phyloP scores from a whole-genome alignment of 2,329 filamentous ascomycete genomes.

The Xylaria sp. region DNA sequence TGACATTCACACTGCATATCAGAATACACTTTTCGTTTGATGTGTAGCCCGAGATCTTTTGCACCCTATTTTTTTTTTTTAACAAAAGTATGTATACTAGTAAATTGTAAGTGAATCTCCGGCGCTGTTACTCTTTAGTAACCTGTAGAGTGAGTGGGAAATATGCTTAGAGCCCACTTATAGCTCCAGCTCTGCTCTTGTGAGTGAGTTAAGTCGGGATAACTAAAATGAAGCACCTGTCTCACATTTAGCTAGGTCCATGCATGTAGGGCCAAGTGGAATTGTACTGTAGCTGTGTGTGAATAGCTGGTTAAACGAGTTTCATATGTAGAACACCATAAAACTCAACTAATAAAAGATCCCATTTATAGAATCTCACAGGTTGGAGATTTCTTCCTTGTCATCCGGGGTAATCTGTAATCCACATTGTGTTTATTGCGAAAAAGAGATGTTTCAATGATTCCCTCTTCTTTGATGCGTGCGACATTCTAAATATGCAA shows the following conservation, averaged over 20 bases:
- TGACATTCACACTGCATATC: too few species aligned
- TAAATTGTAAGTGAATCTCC: slow-evolving; percentile 4
- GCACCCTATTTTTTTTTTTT: not conserved
- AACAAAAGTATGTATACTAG: not conserved
- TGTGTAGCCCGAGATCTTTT: not conserved
- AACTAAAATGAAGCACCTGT: not conserved
- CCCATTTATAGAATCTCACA: too few species aligned
- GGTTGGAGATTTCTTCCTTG: too few species aligned
- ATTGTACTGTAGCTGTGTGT: too few species aligned
- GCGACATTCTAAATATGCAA: not conserved
- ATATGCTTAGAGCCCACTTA: not conserved
- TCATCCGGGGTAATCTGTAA: too few species aligned
- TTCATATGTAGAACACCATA: too few species aligned
- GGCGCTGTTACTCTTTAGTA: not conserved
- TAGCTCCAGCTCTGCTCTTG: not conserved
- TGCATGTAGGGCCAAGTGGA: not conserved
- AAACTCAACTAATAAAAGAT: too few species aligned
- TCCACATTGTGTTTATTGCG: too few species aligned
- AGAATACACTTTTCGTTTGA: not conserved
- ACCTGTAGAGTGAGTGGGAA: slow-evolving; percentile 5
- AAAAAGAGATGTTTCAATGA: not conserved
- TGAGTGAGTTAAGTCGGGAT: not conserved
- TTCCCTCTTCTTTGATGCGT: not conserved
- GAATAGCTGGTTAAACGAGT: too few species aligned
- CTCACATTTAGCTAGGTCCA: not conserved